These are phyloP conservation scores for Rhododendron henanense DNA, from an alignment of 148 eudicot genomes.

Conservation along the genomic window DNA sequence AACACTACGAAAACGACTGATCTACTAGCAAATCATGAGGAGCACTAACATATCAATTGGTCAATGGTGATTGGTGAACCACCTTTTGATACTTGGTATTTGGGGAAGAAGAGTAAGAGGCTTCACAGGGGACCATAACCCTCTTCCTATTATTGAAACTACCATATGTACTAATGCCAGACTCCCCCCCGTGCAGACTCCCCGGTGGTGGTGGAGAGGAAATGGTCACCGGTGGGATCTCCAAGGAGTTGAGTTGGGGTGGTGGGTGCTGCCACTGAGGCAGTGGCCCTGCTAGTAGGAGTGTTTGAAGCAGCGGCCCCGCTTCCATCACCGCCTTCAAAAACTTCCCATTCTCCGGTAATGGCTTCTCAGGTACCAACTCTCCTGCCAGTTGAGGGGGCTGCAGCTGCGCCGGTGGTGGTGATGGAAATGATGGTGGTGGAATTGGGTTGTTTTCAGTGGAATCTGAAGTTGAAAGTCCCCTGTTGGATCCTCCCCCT, in stretches of 20 bases:
- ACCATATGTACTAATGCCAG: constrained; percentile 12
- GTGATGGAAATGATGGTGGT: not conserved
- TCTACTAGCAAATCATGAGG: constrained; percentile 10
- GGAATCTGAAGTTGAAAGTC: constrained; percentile 28
- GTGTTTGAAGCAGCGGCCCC: constrained; percentile 83
- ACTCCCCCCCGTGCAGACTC: constrained; percentile 20
- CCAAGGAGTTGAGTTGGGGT: constrained; percentile 62
- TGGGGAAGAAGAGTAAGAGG: constrained; percentile 33
- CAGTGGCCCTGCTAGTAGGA: constrained; percentile 74
- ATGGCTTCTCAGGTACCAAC: constrained; percentile 34
- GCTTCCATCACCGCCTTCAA: constrained; percentile 84
- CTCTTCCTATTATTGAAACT: constrained; percentile 33
- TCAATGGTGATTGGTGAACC: constrained; percentile 6
- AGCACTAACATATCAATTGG: not conserved
- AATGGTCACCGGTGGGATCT: constrained; percentile 67
- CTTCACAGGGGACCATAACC: constrained; percentile 29
- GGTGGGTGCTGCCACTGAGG: constrained; percentile 96
- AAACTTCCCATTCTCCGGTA: constrained; percentile 80
- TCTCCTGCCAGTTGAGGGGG: constrained; percentile 30
- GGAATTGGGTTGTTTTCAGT: constrained; percentile 26
- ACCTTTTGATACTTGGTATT: constrained; percentile 6
- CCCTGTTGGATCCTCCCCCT: constrained; percentile 20
- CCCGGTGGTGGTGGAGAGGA: constrained; percentile 18
- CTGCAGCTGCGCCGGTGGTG: constrained; percentile 13
- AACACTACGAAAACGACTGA: constrained; percentile 13